These are phyloP conservation scores for Rubia tinctorum DNA, from an alignment of 305 asterid genomes.

Conservation along the genomic window DNA sequence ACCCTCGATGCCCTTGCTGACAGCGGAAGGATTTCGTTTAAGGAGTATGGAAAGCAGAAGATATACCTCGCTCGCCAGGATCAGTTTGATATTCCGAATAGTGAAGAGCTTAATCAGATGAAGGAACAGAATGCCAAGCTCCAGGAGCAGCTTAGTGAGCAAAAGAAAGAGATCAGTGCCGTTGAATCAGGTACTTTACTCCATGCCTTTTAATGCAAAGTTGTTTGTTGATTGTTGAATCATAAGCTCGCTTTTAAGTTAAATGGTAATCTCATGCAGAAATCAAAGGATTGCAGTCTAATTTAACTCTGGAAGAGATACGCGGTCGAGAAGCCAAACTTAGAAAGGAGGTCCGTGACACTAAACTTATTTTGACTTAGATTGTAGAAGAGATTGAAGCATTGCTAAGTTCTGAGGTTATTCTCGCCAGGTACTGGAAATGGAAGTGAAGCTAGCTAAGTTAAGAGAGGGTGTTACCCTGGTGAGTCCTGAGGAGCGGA, in stretches of 20 bases:
- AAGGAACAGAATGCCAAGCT: slow-evolving; percentile 69
- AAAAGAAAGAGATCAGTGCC: slow-evolving; percentile 53
- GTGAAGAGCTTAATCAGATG: slow-evolving; percentile 82
- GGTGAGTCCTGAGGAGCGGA: slow-evolving; percentile 80
- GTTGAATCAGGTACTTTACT: slow-evolving; percentile 66
- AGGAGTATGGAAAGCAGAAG: slow-evolving; percentile 98
- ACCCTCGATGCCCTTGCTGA: slow-evolving; percentile 87
- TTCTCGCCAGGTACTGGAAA: slow-evolving; percentile 53
- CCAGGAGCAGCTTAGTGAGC: slow-evolving; percentile 57
- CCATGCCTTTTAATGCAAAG: neutral
- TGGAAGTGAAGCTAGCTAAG: slow-evolving; percentile 77
- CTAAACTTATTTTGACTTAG: neutral
- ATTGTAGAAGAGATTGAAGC: slow-evolving; percentile 10
- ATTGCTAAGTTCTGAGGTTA: slow-evolving; percentile 8
- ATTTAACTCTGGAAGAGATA: slow-evolving; percentile 80
- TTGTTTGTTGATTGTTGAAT: neutral
- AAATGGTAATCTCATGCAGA: slow-evolving; percentile 37
- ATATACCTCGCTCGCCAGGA: slow-evolving; percentile 90
- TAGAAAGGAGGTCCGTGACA: slow-evolving; percentile 52
- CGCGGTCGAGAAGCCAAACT: slow-evolving; percentile 45
- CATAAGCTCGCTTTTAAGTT: neutral
- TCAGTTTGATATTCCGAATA: slow-evolving; percentile 87
- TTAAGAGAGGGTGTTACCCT: slow-evolving; percentile 78
- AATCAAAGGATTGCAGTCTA: slow-evolving; percentile 78
- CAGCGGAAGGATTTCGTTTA: slow-evolving; percentile 70